Evolutionary conservation across 2,329 filamentous ascomycete genomes (phyloP).

Genomic region (Aspergillus sp.): DNA sequence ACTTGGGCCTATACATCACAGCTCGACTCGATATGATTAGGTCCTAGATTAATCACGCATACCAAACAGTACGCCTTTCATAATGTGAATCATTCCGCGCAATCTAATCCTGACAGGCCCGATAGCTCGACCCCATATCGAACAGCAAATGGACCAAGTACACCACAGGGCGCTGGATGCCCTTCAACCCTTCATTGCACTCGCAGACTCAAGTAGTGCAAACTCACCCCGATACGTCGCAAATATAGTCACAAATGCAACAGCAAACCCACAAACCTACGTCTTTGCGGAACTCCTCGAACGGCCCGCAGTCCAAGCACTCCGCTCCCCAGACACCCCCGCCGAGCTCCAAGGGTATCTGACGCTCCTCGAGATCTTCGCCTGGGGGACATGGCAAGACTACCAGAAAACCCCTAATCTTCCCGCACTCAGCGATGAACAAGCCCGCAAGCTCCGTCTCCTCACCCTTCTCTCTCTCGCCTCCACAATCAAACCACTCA

Average conservation of each 20-base stretch:
- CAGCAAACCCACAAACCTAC: slow-evolving; percentile 84
- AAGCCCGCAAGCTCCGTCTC: slow-evolving; percentile 83
- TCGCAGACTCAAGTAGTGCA: slow-evolving; percentile 74
- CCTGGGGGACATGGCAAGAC: slow-evolving; percentile 82
- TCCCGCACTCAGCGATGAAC: slow-evolving; percentile 69
- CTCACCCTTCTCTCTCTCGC: slow-evolving; percentile 84
- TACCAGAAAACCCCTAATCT: slow-evolving; percentile 67
- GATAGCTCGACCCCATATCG: background rate
- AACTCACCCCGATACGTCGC: slow-evolving; percentile 77
- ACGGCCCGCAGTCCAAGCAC: slow-evolving; percentile 73
- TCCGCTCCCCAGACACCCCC: slow-evolving; percentile 55
- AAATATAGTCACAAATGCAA: slow-evolving; percentile 84
- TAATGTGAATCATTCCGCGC: background rate
- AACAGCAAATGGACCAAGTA: slow-evolving; percentile 44
- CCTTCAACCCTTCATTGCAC: slow-evolving; percentile 80
- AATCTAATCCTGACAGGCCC: background rate
- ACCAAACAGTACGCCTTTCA: background rate
- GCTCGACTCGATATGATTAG: background rate
- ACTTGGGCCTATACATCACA: background rate
- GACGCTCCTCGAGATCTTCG: slow-evolving; percentile 80
- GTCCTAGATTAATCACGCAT: background rate
- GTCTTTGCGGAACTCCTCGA: slow-evolving; percentile 93
- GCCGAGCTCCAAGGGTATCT: slow-evolving; percentile 65
- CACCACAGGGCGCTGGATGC: slow-evolving; percentile 58
- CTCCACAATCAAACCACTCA: slow-evolving; percentile 65